Evolutionary conservation across 2,329 filamentous ascomycete species (phyloP).

Genomic region (Fusarium camptoceras): DNA sequence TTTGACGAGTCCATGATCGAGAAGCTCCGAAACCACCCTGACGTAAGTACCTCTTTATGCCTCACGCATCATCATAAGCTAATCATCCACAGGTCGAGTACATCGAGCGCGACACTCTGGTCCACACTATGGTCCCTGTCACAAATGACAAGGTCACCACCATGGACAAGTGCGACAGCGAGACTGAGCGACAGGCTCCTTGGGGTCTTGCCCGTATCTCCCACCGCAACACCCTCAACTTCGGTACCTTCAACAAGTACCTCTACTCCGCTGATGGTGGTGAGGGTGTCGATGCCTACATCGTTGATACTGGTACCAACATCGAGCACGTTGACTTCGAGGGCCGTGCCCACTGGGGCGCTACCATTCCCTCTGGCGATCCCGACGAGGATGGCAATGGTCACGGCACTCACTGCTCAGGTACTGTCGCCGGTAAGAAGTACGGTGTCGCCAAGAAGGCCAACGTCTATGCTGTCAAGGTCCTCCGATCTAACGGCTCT

Average conservation of each 20-base stretch:
- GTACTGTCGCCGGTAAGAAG: conserved; percentile 97
- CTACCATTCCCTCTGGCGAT: conserved; percentile 90
- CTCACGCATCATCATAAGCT: conserved; percentile 22
- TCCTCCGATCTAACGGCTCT: conserved; percentile 95
- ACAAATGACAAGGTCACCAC: conserved; percentile 53
- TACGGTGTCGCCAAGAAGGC: conserved; percentile 99
- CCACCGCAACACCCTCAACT: conserved; percentile 86
- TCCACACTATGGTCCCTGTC: conserved; percentile 77
- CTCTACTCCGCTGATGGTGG: conserved; percentile 89
- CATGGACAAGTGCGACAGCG: conserved; percentile 61
- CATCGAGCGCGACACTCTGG: conserved; percentile 93
- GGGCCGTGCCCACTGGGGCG: conserved; percentile 94
- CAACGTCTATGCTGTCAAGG: conserved; percentile 96
- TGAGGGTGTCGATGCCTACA: conserved; percentile 98
- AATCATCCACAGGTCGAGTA: conserved; percentile 80
- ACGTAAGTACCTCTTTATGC: conserved; percentile 74
- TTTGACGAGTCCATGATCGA: conserved; percentile 95
- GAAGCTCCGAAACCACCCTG: conserved; percentile 91
- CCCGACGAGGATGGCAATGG: conserved; percentile 94
- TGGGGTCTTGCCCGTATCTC: conserved; percentile 99
- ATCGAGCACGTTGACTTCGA: conserved; percentile 95
- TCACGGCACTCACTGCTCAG: conserved; percentile 99
- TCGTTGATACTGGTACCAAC: conserved; percentile 98
- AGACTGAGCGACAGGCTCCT: conserved; percentile 91
- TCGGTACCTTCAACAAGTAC: conserved; percentile 98